Conservation (phyloP, 306 rosid species). For the Elaeagnus macrophylla region DNA sequence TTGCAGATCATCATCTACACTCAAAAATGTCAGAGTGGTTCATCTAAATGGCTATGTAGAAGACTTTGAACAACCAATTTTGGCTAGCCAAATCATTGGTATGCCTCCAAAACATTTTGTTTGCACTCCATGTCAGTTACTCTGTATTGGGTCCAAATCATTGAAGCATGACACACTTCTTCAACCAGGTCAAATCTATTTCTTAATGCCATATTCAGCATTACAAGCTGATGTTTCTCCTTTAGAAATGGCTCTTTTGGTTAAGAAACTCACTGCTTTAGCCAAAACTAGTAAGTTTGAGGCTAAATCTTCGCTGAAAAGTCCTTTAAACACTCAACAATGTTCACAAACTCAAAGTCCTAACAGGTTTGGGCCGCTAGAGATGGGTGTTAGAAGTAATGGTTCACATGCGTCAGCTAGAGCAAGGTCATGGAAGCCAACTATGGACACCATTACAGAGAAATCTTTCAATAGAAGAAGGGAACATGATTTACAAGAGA, state of each 20-base stretch:
- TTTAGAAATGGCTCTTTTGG: conserved; percentile 45
- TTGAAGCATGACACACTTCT: conserved; percentile 38
- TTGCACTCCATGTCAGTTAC: conserved; percentile 56
- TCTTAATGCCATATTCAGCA: conserved; percentile 57
- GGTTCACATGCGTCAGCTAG: conserved; percentile 27
- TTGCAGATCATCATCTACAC: conserved; percentile 21
- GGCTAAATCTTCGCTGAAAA: conserved; percentile 6
- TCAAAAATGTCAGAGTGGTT: conserved; percentile 39
- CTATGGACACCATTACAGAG: conserved; percentile 57
- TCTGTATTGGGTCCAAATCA: conserved; percentile 35
- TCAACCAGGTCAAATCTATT: conserved; percentile 56
- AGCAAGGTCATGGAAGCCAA: conserved; percentile 55
- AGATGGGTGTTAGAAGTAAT: conserved; percentile 3
- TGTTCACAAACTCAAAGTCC: conserved; percentile 28
- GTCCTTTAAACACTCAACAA: conserved; percentile 6
- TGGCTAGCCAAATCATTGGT: conserved; percentile 42
- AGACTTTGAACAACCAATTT: conserved; percentile 43
- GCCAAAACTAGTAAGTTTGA: conserved; percentile 27
- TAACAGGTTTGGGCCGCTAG: conserved; percentile 28
- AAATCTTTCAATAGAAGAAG: conserved; percentile 32
- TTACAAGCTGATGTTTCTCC: conserved; percentile 58
- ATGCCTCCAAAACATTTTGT: conserved; percentile 45
- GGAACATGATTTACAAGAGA: conserved; percentile 42
- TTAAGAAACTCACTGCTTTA: conserved; percentile 37
- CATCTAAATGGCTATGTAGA: conserved; percentile 62